Conservation (phyloP, 495 filamentous ascomycete genomes). For the Aspergillus heteromorphus region DNA sequence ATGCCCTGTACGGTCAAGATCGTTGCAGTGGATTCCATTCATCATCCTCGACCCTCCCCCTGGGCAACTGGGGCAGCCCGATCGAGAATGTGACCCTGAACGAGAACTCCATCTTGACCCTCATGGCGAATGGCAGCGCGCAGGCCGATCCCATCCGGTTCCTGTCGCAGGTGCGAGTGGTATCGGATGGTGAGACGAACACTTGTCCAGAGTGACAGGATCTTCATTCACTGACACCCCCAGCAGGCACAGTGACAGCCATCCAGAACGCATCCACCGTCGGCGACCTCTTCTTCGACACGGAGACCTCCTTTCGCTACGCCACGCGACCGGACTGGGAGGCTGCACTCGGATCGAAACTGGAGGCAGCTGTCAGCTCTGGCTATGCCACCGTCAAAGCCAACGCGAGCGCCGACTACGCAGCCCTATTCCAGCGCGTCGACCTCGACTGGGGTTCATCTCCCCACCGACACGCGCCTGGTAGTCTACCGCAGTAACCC, state of each 20-base stretch:
- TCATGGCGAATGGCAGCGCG: constrained; percentile 4
- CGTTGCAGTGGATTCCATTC: too few species aligned
- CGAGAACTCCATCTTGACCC: not conserved
- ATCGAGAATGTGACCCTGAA: too few species aligned
- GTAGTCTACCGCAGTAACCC: constrained; percentile 7
- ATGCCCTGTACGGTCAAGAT: too few species aligned
- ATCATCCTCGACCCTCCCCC: too few species aligned
- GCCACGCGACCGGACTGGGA: constrained; percentile 1
- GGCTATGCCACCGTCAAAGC: not conserved
- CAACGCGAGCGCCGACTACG: not conserved
- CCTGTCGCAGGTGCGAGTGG: not conserved
- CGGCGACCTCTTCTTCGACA: constrained; percentile 13
- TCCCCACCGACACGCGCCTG: constrained; percentile 18
- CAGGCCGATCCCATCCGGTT: constrained; percentile 5
- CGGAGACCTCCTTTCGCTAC: constrained; percentile 12
- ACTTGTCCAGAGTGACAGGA: not conserved
- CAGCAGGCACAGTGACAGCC: too few species aligned
- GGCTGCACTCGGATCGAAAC: not conserved
- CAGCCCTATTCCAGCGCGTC: not conserved
- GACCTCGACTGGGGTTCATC: constrained; percentile 4
- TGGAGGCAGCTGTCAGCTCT: not conserved
- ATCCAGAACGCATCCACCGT: constrained; percentile 4
- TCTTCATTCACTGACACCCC: too few species aligned
- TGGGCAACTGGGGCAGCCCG: too few species aligned
- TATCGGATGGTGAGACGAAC: not conserved